Evolutionary conservation across 495 filamentous ascomycete genomes (phyloP).

Genomic region (Penicillium ucsense): DNA sequence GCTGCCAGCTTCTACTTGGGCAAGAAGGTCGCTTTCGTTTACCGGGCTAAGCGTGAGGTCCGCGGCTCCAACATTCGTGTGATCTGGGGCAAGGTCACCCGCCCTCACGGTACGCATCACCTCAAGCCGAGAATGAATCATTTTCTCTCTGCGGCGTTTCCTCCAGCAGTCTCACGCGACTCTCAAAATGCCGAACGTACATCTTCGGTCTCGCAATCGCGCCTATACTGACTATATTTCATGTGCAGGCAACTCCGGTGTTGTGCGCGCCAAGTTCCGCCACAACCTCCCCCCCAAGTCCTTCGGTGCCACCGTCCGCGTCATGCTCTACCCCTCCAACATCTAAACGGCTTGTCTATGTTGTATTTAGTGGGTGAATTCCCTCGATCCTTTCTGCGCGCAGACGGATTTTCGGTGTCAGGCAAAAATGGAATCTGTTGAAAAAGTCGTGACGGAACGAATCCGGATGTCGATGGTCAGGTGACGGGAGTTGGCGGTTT

Average conservation of each 20-base stretch:
- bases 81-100: slow-evolving; percentile 98
- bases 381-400: slow-evolving; percentile 32
- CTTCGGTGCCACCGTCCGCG: slow-evolving; percentile 91
- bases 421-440: slow-evolving; percentile 12
- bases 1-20: slow-evolving; percentile 87
- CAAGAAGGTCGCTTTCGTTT: slow-evolving; percentile 96
- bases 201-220: neutral
- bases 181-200: neutral
- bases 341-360: slow-evolving; percentile 35
- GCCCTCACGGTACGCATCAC: slow-evolving; percentile 69
- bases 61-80: slow-evolving; percentile 95
- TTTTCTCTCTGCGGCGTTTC: neutral
- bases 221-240: slow-evolving; percentile 4
- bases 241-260: slow-evolving; percentile 76
- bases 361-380: slow-evolving; percentile 31
- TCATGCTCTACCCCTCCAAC: slow-evolving; percentile 95
- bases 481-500: slow-evolving; percentile 38
- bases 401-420: slow-evolving; percentile 30
- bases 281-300: slow-evolving; percentile 88
- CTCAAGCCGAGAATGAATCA: neutral
- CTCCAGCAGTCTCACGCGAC: neutral
- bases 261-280: slow-evolving; percentile 93
- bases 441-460: slow-evolving; percentile 33
- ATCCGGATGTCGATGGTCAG: slow-evolving; percentile 28
- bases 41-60: slow-evolving; percentile 83